Evolutionary conservation across 331 rosid genomes (phyloP).

Genomic region (Malus hybrid): DNA sequence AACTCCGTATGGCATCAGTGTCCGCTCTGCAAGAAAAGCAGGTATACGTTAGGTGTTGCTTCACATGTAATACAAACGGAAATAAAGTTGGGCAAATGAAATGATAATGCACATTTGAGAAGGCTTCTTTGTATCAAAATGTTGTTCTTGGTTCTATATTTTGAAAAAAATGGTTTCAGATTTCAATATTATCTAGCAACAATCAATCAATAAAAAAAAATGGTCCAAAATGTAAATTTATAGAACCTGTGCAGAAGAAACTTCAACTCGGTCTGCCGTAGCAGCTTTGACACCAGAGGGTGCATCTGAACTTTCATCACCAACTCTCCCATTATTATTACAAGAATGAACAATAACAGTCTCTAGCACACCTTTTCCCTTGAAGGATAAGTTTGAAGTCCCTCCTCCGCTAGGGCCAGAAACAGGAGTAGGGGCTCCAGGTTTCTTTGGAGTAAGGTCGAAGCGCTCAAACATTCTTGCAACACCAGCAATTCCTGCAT

Average conservation of each 20-base stretch:
- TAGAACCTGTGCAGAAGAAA: conserved; percentile 30
- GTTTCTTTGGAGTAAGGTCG: conserved; percentile 56
- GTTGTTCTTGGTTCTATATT: background rate
- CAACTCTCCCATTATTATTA: conserved; percentile 16
- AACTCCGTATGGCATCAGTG: background rate
- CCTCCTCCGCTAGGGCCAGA: conserved; percentile 27
- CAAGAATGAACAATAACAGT: conserved; percentile 27
- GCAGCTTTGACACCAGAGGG: conserved; percentile 20
- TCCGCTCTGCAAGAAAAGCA: background rate
- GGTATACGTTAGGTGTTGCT: background rate
- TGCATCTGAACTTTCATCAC: conserved; percentile 36
- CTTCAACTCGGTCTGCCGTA: conserved; percentile 20
- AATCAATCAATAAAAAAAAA: background rate
- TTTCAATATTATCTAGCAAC: background rate
- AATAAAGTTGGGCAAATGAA: background rate
- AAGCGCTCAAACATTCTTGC: conserved; percentile 82
- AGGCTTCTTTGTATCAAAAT: background rate
- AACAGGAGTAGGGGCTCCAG: conserved; percentile 28
- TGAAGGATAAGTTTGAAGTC: conserved; percentile 32
- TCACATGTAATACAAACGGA: background rate
- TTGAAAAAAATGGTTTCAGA: background rate
- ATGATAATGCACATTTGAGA: background rate
- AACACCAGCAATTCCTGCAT: conserved; percentile 80
- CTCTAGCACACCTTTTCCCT: conserved; percentile 56
- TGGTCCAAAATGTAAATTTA: background rate